These are phyloP conservation scores for Aspergillus biplanus DNA, from an alignment of 495 filamentous ascomycete species.

Conservation along the genomic window DNA sequence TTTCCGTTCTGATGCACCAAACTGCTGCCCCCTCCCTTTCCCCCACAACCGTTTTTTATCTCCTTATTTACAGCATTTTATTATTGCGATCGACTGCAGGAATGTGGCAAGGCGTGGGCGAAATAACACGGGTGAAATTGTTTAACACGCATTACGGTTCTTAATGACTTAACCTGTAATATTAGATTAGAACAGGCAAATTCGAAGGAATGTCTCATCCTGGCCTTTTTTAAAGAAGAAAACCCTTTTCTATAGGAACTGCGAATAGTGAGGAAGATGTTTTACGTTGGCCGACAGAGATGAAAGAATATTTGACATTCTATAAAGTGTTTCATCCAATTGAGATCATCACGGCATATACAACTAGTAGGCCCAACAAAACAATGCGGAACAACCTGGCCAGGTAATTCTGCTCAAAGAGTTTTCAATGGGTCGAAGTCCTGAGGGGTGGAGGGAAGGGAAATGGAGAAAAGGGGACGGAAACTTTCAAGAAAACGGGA, in stretches of 20 bases:
- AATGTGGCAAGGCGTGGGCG: background rate
- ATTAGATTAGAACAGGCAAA: conserved; percentile 19
- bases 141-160: conserved; percentile 15
- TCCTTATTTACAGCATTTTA: conserved; percentile 10
- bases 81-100: background rate
- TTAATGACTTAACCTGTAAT: conserved; percentile 19
- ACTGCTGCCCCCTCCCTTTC: background rate
- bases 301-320: conserved; percentile 12
- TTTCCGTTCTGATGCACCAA: background rate
- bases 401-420: background rate
- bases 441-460: background rate
- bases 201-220: conserved; percentile 7
- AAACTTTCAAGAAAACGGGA: background rate
- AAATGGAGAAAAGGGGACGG: background rate
- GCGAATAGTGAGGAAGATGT: background rate
- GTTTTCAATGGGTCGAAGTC: background rate
- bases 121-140: conserved; percentile 8
- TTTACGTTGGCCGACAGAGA: background rate
- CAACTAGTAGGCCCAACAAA: conserved; percentile 11
- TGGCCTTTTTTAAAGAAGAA: background rate
- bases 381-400: background rate
- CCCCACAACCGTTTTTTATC: conserved; percentile 7
- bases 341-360: conserved; percentile 18
- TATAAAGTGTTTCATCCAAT: conserved; percentile 13
- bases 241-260: conserved; percentile 8